Evolutionary conservation across 2,329 filamentous ascomycete genomes (phyloP).

Genomic region (Tolypocladium inflatum): DNA sequence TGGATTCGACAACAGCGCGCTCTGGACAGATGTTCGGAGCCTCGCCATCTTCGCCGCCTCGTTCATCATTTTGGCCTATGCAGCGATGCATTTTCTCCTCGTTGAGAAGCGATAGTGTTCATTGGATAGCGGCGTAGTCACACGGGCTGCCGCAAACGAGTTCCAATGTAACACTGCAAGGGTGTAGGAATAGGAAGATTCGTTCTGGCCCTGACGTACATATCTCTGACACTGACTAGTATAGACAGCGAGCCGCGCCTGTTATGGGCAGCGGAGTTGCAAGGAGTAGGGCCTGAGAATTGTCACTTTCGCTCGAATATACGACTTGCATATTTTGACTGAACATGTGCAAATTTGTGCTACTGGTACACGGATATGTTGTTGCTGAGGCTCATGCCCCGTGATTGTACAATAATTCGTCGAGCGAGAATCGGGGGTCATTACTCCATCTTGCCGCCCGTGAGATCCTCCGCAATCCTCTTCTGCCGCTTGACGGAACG

Average conservation of each 20-base stretch:
- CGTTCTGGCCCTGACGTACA: neutral
- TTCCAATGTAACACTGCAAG: no score
- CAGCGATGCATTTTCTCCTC: constrained; percentile 85
- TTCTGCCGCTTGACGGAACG: constrained; percentile 43
- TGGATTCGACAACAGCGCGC: constrained; percentile 78
- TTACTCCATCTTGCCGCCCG: constrained; percentile 46
- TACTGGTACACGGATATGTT: neutral
- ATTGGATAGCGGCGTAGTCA: neutral
- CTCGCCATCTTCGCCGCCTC: constrained; percentile 71
- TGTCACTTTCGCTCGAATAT: neutral
- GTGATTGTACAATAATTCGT: neutral
- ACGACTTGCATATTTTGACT: neutral
- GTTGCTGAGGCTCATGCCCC: neutral
- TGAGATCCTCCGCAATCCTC: constrained; percentile 48
- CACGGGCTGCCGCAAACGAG: neutral
- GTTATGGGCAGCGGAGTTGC: neutral
- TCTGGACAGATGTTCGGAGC: constrained; percentile 78
- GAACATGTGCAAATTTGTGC: neutral
- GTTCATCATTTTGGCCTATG: constrained; percentile 83
- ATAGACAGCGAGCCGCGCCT: neutral
- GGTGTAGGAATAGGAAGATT: neutral
- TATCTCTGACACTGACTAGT: neutral
- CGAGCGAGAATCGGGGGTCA: neutral
- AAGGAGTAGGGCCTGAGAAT: neutral
- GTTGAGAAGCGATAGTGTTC: constrained; percentile 60